phyloP scores from a whole-genome alignment of 345 rosid genomes.

The Triadica sebifera region DNA sequence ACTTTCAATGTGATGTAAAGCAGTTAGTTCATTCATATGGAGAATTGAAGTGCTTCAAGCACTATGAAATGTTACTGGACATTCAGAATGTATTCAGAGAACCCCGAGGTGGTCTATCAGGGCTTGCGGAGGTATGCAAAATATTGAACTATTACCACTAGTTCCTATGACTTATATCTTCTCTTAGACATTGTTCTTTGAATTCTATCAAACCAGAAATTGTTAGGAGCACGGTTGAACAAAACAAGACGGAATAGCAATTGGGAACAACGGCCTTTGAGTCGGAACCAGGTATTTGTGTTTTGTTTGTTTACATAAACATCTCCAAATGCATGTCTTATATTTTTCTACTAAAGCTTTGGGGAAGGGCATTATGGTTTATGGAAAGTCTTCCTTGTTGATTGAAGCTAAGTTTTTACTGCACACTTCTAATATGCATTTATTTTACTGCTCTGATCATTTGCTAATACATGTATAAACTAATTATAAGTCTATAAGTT shows the following conservation, averaged over 20 bases:
- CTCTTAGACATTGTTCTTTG: neutral
- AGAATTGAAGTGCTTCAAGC: slow-evolving; percentile 73
- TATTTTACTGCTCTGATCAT: neutral
- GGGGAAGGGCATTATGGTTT: neutral
- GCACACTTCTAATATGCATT: neutral
- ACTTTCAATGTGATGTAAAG: slow-evolving; percentile 73
- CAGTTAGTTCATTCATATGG: slow-evolving; percentile 66
- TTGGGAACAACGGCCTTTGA: slow-evolving; percentile 90
- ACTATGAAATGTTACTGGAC: slow-evolving; percentile 78
- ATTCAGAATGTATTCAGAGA: slow-evolving; percentile 73
- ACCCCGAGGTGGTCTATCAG: slow-evolving; percentile 72
- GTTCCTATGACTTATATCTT: slow-evolving; percentile 3
- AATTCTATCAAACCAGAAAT: slow-evolving; percentile 46
- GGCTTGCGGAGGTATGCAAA: slow-evolving; percentile 66
- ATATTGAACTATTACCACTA: neutral
- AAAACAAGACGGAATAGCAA: slow-evolving; percentile 83
- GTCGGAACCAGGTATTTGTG: slow-evolving; percentile 60
- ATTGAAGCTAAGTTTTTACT: neutral
- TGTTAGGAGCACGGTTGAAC: slow-evolving; percentile 84
- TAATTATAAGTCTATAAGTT: neutral
- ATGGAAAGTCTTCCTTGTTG: neutral
- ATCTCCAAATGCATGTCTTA: neutral
- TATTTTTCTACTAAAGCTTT: neutral
- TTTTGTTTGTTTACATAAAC: neutral
- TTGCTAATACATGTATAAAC: neutral